These are phyloP conservation scores for Globisporangium spinosum DNA, from an alignment of 352 stramenopile genomes.

Conservation along the genomic window DNA sequence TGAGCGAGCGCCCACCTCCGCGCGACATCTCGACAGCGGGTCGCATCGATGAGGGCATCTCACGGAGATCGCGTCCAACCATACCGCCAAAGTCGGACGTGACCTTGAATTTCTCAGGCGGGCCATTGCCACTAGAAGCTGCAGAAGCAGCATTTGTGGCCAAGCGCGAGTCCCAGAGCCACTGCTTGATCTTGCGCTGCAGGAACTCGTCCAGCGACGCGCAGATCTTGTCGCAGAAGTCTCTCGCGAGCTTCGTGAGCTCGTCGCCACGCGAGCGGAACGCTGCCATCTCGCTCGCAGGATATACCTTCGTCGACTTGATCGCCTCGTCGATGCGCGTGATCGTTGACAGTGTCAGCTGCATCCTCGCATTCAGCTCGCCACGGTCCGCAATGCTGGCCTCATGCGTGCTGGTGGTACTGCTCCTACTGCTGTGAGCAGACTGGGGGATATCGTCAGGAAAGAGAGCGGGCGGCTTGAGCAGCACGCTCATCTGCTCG, in stretches of 20 bases:
- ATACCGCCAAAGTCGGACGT: neutral
- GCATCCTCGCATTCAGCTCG: constrained; percentile 31
- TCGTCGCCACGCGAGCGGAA: constrained; percentile 57
- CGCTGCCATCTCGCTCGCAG: constrained; percentile 61
- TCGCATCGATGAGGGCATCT: constrained; percentile 24
- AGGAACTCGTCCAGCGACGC: constrained; percentile 53
- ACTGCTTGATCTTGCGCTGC: constrained; percentile 42
- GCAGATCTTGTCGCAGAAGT: constrained; percentile 59
- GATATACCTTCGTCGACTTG: constrained; percentile 50
- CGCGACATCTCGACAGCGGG: constrained; percentile 27
- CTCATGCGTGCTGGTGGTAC: constrained; percentile 7
- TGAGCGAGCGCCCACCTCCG: constrained; percentile 28
- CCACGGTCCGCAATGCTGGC: neutral
- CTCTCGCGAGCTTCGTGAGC: constrained; percentile 34
- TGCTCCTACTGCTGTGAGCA: constrained; percentile 9
- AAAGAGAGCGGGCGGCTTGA: constrained; percentile 51
- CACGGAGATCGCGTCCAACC: constrained; percentile 25
- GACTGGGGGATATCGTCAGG: constrained; percentile 23
- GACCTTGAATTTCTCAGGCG: constrained; percentile 13
- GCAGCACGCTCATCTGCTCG: constrained; percentile 49
- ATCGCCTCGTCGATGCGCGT: constrained; percentile 46
- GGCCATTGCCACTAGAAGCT: constrained; percentile 2
- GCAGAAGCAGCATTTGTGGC: constrained; percentile 4
- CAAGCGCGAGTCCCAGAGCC: constrained; percentile 22
- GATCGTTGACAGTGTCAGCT: constrained; percentile 40